Evolutionary conservation across 164 flowering plant genomes (phyloP).

Genomic region (Vitis rupestris): DNA sequence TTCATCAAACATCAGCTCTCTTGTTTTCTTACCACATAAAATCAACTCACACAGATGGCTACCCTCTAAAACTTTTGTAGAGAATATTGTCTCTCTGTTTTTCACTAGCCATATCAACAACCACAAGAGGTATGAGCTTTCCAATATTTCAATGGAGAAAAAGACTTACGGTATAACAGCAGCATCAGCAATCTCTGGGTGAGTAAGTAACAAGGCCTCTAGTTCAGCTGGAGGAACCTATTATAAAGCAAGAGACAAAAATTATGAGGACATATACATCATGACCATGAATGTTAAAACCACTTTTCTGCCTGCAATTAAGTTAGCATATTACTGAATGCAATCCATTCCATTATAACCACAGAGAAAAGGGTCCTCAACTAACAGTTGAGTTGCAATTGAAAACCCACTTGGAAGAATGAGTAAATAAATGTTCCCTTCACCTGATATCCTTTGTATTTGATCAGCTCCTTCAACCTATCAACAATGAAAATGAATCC

Average conservation of each 20-base stretch:
- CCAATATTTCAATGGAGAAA: not conserved
- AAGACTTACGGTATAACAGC: slow-evolving; percentile 90
- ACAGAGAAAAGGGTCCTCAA: no score
- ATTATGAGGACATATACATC: no score
- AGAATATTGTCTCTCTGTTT: no score
- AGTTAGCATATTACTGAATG: no score
- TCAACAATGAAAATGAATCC: slow-evolving; percentile 87
- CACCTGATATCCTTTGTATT: slow-evolving; percentile 97
- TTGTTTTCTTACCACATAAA: not conserved
- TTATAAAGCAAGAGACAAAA: not conserved
- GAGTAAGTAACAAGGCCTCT: slow-evolving; percentile 72
- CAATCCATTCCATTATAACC: no score
- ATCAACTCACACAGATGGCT: not conserved
- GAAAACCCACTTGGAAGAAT: not conserved
- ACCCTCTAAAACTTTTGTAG: no score
- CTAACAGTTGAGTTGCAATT: not conserved
- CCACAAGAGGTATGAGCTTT: no score
- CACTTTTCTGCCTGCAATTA: no score
- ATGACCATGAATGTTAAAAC: no score
- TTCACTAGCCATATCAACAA: no score
- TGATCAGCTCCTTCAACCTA: slow-evolving; percentile 90
- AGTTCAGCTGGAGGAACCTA: slow-evolving; percentile 96
- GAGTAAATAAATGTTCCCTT: not conserved
- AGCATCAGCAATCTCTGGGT: slow-evolving; percentile 73
- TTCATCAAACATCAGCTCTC: not conserved